Evolutionary conservation across 1,139 yeast species (phyloP).

Genomic region (Sugiyamaella pinicola): DNA sequence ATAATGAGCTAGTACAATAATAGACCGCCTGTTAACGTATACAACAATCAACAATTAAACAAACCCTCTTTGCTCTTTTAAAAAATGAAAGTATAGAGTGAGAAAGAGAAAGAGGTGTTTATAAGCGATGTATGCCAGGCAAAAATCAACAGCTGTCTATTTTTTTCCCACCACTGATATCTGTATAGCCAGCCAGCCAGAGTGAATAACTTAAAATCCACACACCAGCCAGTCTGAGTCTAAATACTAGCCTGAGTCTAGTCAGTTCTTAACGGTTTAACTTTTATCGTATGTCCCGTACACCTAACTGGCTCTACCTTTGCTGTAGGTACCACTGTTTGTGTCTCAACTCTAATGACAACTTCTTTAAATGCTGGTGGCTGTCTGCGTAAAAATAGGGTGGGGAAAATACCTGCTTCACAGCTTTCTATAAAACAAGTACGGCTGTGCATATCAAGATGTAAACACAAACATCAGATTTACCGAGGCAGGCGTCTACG

Average conservation of each 20-base stretch:
- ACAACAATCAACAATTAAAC: neutral
- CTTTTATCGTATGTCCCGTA: neutral
- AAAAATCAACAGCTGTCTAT: too few relatives aligned
- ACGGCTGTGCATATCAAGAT: slow-evolving; percentile 12
- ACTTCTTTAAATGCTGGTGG: too few relatives aligned
- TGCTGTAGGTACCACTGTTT: neutral
- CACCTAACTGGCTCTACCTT: neutral
- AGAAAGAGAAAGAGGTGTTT: slow-evolving; percentile 2
- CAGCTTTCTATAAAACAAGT: neutral
- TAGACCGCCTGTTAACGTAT: neutral
- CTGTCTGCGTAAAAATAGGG: too few relatives aligned
- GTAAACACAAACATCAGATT: slow-evolving; percentile 5
- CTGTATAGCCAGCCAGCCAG: neutral
- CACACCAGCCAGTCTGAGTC: too few relatives aligned
- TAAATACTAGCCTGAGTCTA: neutral
- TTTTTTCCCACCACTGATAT: too few relatives aligned
- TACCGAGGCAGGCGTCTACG: slow-evolving; percentile 12
- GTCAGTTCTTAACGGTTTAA: too few relatives aligned
- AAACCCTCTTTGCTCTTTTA: neutral
- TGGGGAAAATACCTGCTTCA: slow-evolving; percentile 4
- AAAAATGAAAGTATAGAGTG: slow-evolving; percentile 14
- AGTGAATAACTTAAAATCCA: too few relatives aligned
- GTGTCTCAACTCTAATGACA: neutral
- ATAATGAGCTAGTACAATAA: neutral
- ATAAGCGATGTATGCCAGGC: neutral